Percentiles rank a stretch among this genome's conserved stretches.
phyloP scores from a whole-genome alignment of 768 basidiomycete genomes.

The Rhodotorula paludigena region DNA sequence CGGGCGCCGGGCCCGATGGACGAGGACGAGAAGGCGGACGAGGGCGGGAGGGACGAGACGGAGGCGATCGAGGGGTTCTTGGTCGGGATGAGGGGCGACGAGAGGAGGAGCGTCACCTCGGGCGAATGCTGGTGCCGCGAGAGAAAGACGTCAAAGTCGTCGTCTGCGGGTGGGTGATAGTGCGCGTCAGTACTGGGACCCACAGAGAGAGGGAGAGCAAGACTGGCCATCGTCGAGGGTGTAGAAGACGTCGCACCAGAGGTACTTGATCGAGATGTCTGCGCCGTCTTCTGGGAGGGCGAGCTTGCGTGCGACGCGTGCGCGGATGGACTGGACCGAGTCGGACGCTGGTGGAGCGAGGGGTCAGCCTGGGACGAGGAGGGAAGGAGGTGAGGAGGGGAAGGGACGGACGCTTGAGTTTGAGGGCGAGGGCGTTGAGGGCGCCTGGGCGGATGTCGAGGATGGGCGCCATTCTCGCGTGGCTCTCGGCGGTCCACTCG shows the following conservation, averaged over 20 bases:
- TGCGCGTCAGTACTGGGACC: too few relatives aligned
- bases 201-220: background rate
- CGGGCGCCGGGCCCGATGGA: background rate
- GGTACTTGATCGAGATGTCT: conserved; percentile 36
- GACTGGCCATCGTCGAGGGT: conserved; percentile 40
- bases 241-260: conserved; percentile 42
- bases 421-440: conserved; percentile 41
- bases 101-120: conserved; percentile 33
- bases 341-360: conserved; percentile 15
- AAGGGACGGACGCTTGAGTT: conserved; percentile 36
- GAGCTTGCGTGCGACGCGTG: conserved; percentile 36
- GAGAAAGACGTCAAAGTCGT: conserved; percentile 41
- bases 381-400: background rate
- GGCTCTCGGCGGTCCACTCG: background rate
- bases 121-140: conserved; percentile 11
- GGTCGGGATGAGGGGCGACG: conserved; percentile 36
- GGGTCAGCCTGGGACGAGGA: background rate
- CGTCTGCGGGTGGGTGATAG: conserved; percentile 28
- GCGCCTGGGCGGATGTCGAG: conserved; percentile 29
- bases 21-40: conserved; percentile 18
- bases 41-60: conserved; percentile 33
- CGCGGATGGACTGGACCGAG: conserved; percentile 15
- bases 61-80: conserved; percentile 38
- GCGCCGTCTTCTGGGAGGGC: conserved; percentile 15
- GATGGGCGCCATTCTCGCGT: conserved; percentile 7